Percentiles rank a stretch among this genome's conserved stretches.
phyloP scores from a whole-genome alignment of 2,329 filamentous ascomycete genomes.

The Trichoderma sp. region DNA sequence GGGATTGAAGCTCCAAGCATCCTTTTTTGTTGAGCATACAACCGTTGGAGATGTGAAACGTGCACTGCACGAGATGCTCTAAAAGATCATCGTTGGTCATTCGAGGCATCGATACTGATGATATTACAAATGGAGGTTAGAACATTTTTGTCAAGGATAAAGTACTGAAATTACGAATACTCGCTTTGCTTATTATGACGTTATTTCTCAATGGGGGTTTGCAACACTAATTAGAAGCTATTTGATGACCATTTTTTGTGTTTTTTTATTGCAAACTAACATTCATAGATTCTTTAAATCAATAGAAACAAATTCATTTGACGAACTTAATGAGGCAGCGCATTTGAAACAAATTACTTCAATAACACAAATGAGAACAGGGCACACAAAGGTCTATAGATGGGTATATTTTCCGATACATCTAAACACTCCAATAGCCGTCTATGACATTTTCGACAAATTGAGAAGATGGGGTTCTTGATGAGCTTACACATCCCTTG shows the following conservation, averaged over 20 bases:
- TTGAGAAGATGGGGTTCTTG: no score
- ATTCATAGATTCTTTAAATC: background rate
- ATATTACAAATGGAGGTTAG: background rate
- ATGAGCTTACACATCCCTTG: background rate
- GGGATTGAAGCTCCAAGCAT: background rate
- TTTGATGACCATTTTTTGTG: no score
- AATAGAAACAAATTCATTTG: background rate
- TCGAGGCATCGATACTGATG: background rate
- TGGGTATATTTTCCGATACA: background rate
- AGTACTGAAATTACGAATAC: background rate
- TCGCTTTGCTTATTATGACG: background rate
- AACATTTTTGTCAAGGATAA: background rate
- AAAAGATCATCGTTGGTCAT: background rate
- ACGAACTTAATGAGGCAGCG: background rate
- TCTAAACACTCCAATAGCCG: background rate
- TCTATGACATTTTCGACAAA: no score
- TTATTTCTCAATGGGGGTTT: no score
- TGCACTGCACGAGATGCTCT: background rate
- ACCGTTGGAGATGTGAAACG: slow-evolving; percentile 8
- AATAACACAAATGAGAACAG: no score
- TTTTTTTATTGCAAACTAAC: background rate
- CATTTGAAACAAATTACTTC: no score
- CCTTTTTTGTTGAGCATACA: slow-evolving; percentile 11
- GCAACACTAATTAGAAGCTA: no score
- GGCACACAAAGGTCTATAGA: background rate